Percentiles rank a stretch among this genome's conserved stretches.
These are phyloP conservation scores for Mortierella sp. DNA, from an alignment of 371 early-diverging fungal species.

Conservation along the genomic window DNA sequence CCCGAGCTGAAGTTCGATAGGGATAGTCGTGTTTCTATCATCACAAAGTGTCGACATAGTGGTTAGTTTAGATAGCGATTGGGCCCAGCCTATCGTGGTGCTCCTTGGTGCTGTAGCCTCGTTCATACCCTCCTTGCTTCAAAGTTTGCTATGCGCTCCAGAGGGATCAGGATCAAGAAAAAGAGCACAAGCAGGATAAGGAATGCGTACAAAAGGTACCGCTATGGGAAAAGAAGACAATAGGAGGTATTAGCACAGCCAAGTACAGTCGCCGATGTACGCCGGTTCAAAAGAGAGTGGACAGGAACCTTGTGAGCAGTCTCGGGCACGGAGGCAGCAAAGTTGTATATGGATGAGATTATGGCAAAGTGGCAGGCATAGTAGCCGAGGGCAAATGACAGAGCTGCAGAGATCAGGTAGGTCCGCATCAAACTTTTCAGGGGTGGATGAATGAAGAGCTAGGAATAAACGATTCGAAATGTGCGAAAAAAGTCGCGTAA, in stretches of 20 bases:
- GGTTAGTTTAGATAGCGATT: neutral
- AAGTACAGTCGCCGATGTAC: too few species aligned
- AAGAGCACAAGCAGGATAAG: constrained; percentile 53
- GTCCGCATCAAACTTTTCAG: constrained; percentile 47
- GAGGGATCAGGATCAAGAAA: constrained; percentile 55
- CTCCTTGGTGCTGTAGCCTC: neutral
- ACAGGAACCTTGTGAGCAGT: constrained; percentile 57
- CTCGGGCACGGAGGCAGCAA: constrained; percentile 56
- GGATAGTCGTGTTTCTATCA: constrained; percentile 50
- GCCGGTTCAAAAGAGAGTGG: neutral
- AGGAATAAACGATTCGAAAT: neutral
- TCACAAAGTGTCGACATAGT: neutral
- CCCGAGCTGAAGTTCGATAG: constrained; percentile 43
- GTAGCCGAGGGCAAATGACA: constrained; percentile 60
- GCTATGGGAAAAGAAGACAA: constrained; percentile 8
- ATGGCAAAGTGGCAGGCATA: constrained; percentile 57
- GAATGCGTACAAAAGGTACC: constrained; percentile 54
- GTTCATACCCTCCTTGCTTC: constrained; percentile 54
- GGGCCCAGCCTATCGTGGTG: neutral
- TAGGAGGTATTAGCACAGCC: neutral
- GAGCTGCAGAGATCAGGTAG: constrained; percentile 54
- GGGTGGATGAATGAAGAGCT: neutral
- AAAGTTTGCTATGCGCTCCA: constrained; percentile 58
- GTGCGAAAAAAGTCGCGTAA: neutral
- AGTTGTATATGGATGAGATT: constrained; percentile 56